These are phyloP conservation scores for Pseudozyma flocculosa DNA, from an alignment of 1,284 basidiomycete genomes.

Conservation along the genomic window DNA sequence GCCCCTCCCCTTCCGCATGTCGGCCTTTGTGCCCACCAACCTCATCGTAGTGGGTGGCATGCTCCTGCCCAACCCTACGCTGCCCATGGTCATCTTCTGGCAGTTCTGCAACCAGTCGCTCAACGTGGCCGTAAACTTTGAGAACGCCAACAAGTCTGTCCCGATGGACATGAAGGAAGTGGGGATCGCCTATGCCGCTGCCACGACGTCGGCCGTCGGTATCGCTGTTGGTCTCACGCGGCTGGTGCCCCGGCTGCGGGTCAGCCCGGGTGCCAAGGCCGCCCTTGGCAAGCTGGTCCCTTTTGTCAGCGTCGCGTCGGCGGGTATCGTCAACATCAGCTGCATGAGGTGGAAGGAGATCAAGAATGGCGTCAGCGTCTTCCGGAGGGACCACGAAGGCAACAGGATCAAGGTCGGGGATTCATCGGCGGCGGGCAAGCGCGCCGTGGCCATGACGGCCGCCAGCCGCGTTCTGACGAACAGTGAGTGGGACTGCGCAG, in stretches of 20 bases:
- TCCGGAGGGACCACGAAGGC: slow-evolving; percentile 47
- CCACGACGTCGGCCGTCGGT: slow-evolving; percentile 62
- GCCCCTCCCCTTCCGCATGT: slow-evolving; percentile 63
- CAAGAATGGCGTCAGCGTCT: slow-evolving; percentile 63
- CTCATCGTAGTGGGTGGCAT: slow-evolving; percentile 61
- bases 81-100: slow-evolving; percentile 61
- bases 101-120: slow-evolving; percentile 64
- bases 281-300: slow-evolving; percentile 60
- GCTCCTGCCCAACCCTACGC: slow-evolving; percentile 39
- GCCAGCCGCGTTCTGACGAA: slow-evolving; percentile 63
- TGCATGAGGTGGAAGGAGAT: slow-evolving; percentile 66
- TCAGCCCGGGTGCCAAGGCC: slow-evolving; percentile 26
- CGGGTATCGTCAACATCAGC: slow-evolving; percentile 52
- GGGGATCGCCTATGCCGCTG: slow-evolving; percentile 62
- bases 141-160: slow-evolving; percentile 62
- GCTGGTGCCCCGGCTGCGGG: slow-evolving; percentile 59
- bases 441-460: slow-evolving; percentile 63
- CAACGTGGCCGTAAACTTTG: slow-evolving; percentile 56
- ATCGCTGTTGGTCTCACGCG: slow-evolving; percentile 63
- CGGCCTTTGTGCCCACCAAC: slow-evolving; percentile 64
- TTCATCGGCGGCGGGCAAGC: slow-evolving; percentile 60
- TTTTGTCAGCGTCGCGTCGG: slow-evolving; percentile 62
- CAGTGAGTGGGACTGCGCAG: slow-evolving; percentile 58
- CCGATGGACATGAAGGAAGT: slow-evolving; percentile 61
- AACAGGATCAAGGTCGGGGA: slow-evolving; percentile 60